Percentiles rank a stretch among this genome's conserved stretches.
Evolutionary conservation across 2,329 filamentous ascomycete species (phyloP).

Genomic region (Trichophyton mentagrophytes): DNA sequence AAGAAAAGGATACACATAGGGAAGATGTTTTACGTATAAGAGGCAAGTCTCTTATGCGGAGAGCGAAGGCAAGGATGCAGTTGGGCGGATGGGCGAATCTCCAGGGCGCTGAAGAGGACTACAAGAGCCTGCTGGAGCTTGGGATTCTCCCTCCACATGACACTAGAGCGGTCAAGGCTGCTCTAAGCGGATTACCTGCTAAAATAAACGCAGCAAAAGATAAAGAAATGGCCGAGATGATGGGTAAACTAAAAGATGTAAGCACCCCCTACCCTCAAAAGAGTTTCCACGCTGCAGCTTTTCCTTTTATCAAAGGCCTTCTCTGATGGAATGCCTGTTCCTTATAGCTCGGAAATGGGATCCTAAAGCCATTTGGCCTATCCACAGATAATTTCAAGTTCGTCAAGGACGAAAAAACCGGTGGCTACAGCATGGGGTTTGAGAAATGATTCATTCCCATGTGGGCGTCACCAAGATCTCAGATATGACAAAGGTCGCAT

Average conservation of each 20-base stretch:
- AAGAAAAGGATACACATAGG: slow-evolving; percentile 34
- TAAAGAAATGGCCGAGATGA: slow-evolving; percentile 87
- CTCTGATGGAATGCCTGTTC: slow-evolving; percentile 10
- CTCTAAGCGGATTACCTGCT: slow-evolving; percentile 53
- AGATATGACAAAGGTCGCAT: background rate
- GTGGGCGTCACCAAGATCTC: background rate
- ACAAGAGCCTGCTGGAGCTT: slow-evolving; percentile 51
- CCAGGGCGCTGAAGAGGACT: slow-evolving; percentile 67
- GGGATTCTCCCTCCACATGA: slow-evolving; percentile 54
- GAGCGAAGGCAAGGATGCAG: slow-evolving; percentile 59
- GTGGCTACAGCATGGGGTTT: slow-evolving; percentile 92
- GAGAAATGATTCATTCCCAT: slow-evolving; percentile 15
- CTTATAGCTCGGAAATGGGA: slow-evolving; percentile 64
- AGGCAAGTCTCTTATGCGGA: slow-evolving; percentile 68
- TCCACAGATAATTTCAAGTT: slow-evolving; percentile 94
- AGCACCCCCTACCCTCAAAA: slow-evolving; percentile 21
- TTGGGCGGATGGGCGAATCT: slow-evolving; percentile 67
- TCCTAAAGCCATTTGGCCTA: slow-evolving; percentile 84
- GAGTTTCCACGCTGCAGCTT: background rate
- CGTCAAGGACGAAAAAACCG: slow-evolving; percentile 75
- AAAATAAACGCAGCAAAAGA: slow-evolving; percentile 67
- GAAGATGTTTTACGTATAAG: slow-evolving; percentile 64
- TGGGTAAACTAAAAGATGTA: slow-evolving; percentile 81
- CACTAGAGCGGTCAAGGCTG: slow-evolving; percentile 51
- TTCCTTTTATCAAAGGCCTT: background rate